phyloP scores from a whole-genome alignment of 331 rosid species.

The Spiraea crenata region DNA sequence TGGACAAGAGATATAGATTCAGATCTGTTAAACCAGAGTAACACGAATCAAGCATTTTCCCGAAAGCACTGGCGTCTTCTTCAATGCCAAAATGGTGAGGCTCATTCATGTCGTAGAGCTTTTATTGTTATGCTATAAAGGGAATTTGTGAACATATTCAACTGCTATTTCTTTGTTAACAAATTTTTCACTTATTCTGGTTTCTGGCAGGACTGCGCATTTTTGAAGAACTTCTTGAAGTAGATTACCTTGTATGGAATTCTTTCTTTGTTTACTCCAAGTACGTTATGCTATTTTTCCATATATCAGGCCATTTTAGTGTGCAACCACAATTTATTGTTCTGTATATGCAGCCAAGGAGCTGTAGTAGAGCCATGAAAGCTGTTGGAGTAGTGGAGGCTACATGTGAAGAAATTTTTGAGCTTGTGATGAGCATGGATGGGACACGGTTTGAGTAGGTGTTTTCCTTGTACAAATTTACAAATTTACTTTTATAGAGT shows the following conservation, averaged over 20 bases:
- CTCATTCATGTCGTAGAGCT: constrained; percentile 3
- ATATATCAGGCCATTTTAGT: constrained; percentile 20
- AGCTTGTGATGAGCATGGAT: constrained; percentile 99
- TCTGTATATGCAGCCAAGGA: constrained; percentile 84
- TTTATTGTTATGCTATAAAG: constrained; percentile 1
- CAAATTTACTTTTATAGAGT: constrained; percentile 6
- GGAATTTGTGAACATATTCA: constrained; percentile 11
- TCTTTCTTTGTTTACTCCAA: constrained; percentile 26
- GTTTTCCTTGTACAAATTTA: constrained; percentile 38
- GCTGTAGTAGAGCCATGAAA: constrained; percentile 98
- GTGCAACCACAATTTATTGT: constrained; percentile 30
- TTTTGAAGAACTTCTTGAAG: constrained; percentile 95
- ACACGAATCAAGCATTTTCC: constrained; percentile 83
- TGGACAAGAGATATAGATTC: constrained; percentile 90
- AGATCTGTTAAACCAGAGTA: constrained; percentile 75
- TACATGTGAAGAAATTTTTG: constrained; percentile 91
- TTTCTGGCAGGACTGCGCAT: constrained; percentile 79
- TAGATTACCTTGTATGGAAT: constrained; percentile 88
- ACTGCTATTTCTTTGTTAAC: constrained; percentile 9
- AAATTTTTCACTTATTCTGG: constrained; percentile 23
- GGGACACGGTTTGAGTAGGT: constrained; percentile 99
- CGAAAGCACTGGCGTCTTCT: constrained; percentile 98
- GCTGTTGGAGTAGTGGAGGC: constrained; percentile 99
- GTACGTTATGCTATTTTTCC: constrained; percentile 21
- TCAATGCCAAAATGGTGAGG: constrained; percentile 84